These are phyloP conservation scores for Fusarium sp. DNA, from an alignment of 2,329 filamentous ascomycete genomes.

Conservation along the genomic window DNA sequence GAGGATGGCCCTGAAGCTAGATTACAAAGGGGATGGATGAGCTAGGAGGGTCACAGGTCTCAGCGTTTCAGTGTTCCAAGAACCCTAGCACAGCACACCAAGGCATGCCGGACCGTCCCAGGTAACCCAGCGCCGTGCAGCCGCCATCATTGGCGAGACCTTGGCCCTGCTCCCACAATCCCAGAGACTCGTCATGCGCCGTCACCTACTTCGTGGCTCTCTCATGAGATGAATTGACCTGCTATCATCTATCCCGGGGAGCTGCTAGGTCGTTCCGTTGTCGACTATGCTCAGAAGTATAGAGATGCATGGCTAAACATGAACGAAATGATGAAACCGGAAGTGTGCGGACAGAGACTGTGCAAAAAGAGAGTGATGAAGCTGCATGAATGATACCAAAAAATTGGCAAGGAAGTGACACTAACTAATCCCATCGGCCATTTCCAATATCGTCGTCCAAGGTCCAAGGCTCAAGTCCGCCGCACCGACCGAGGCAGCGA, in stretches of 20 bases:
- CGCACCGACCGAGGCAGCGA: slow-evolving; percentile 31
- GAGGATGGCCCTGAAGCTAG: slow-evolving; percentile 24
- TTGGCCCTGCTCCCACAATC: slow-evolving; percentile 25
- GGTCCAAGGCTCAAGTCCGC: slow-evolving; percentile 32
- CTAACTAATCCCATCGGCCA: slow-evolving; percentile 43
- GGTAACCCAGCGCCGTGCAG: slow-evolving; percentile 33
- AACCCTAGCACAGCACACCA: slow-evolving; percentile 17
- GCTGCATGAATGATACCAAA: slow-evolving; percentile 43
- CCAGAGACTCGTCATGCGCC: slow-evolving; percentile 30
- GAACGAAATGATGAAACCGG: not conserved
- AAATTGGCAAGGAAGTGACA: slow-evolving; percentile 28
- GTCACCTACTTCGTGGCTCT: slow-evolving; percentile 5
- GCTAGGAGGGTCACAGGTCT: slow-evolving; percentile 20
- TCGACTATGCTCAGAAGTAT: not conserved
- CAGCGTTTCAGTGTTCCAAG: slow-evolving; percentile 36
- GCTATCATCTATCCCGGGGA: not conserved
- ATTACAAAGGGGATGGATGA: slow-evolving; percentile 14
- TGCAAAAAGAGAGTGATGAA: slow-evolving; percentile 25
- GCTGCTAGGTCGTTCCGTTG: not conserved
- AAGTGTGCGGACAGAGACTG: not conserved
- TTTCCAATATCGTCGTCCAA: slow-evolving; percentile 37
- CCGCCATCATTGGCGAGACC: slow-evolving; percentile 27
- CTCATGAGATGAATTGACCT: not conserved
- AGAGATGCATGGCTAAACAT: not conserved
- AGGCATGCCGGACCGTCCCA: slow-evolving; percentile 47